Base-by-base conservation (phyloP, 2,329 filamentous ascomycete species). In the Xylariaceae sp. region DNA sequence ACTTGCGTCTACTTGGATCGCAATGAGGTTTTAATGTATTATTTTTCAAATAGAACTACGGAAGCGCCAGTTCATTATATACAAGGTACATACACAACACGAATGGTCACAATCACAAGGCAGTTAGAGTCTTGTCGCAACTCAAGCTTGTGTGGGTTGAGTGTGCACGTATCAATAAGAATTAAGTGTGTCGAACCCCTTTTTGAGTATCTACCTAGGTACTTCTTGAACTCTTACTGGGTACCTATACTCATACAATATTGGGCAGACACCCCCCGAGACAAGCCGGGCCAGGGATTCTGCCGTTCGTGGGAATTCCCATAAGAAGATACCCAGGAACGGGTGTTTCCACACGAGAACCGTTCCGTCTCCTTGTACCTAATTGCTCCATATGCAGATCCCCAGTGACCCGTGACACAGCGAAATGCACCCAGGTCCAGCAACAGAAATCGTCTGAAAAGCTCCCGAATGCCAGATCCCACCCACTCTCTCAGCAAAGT, bases 391-490 rank as follows among this genome's bases (percentile, higher is more conserved):
- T 44, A 45, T 49, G 23, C 47, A 18, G 55, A 51, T 45, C 51
- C 55, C 59, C 55, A 47, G 68, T 66, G 60, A 64, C 66, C 48
- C 23, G 37, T 57, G 30, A 67, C 67, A 60, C 61, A 61, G 47
- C 57, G 8, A 62, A 64, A 51, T 49, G 35, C 64, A 56, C 48
- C 18, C 45, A 51, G 4, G 49, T 30, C 48, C 62, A 45, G 50
- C 45, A 60, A 56, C 50, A 52, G 4, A 53, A 45, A 50, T 51
- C 57, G 42, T 30, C 23, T 30, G 23, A 30, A 30, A 30, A 30
- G 23, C 23, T 30, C 23, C 23, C 23, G 23, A 5, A 30, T 30
- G 23, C 23, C 23, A 30, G 5, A 30, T 30, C 5, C 23, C 23
- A 30, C 23, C 23, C 23, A 30, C 23, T 5, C 23, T 30, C 23